phyloP scores from a whole-genome alignment of 78 protist species.

The slime mould (Dictyostelium discoideum) region dicty_2.7 NC_007090.3:62001-62500 shows the following conservation, averaged over 20 bases:
- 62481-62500: neutral
- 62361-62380: neutral
- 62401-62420: neutral
- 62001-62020: neutral
- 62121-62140: neutral
- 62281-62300: neutral
- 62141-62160: neutral
- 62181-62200: neutral
- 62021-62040: constrained; percentile 29
- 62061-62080: neutral
- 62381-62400: neutral
- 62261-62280: neutral
- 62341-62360: neutral
- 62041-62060: constrained; percentile 40
- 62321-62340: neutral
- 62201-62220: neutral
- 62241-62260: neutral
- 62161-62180: neutral
- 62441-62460: neutral
- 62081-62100: neutral
- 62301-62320: neutral
- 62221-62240: neutral
- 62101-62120: neutral
- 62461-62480: neutral
- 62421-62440: neutral